Conservation (phyloP, 805 yeast species). For the Sugiyamaella smithiae region DNA sequence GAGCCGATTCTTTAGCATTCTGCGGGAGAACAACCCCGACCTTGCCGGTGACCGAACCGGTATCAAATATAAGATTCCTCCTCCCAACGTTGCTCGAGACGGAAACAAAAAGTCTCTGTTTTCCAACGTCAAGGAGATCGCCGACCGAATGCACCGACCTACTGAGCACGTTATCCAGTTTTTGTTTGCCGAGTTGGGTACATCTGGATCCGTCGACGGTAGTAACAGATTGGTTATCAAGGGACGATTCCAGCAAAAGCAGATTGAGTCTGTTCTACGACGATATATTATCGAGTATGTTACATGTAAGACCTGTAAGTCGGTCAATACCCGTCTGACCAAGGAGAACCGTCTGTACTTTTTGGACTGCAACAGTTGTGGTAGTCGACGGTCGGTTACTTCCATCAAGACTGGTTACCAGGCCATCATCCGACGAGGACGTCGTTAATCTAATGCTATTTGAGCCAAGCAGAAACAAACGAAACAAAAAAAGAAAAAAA, state of each 20-base stretch:
- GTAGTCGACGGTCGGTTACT: slow-evolving; percentile 93
- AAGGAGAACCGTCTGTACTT: slow-evolving; percentile 98
- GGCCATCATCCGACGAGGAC: slow-evolving; percentile 51
- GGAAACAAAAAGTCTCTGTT: slow-evolving; percentile 95
- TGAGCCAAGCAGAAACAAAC: not conserved
- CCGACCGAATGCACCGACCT: slow-evolving; percentile 90
- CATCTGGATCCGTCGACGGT: slow-evolving; percentile 98
- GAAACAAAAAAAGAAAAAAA: not conserved
- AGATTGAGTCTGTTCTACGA: slow-evolving; percentile 93
- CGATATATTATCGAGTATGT: slow-evolving; percentile 96
- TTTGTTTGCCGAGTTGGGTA: slow-evolving; percentile 97
- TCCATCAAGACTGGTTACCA: slow-evolving; percentile 99
- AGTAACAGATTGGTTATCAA: slow-evolving; percentile 93
- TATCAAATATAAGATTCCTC: slow-evolving; percentile 92
- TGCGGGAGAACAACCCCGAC: slow-evolving; percentile 94
- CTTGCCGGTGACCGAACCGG: slow-evolving; percentile 95
- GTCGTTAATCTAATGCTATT: slow-evolving; percentile 3
- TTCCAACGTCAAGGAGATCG: slow-evolving; percentile 92
- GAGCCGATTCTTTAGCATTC: slow-evolving; percentile 78
- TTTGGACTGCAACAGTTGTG: slow-evolving; percentile 97
- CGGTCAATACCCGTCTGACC: slow-evolving; percentile 92
- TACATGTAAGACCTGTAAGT: slow-evolving; percentile 97
- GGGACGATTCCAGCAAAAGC: slow-evolving; percentile 98
- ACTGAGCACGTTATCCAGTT: slow-evolving; percentile 97
- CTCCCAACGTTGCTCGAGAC: slow-evolving; percentile 95